These are phyloP conservation scores for Candida labiduridarum DNA, from an alignment of 1,139 yeast species.

Conservation along the genomic window DNA sequence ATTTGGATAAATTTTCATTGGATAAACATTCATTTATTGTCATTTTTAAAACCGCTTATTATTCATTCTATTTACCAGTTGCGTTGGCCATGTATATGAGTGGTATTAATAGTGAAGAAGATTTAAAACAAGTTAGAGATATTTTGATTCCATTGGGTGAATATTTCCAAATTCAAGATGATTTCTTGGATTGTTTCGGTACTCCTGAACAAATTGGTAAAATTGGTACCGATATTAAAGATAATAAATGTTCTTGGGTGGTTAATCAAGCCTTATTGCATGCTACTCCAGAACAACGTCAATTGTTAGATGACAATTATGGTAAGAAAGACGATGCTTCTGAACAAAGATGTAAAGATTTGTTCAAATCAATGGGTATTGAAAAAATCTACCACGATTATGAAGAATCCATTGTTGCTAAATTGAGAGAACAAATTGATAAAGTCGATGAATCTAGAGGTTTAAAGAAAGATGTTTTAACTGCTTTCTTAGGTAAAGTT, in stretches of 20 bases:
- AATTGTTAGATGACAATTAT: conserved; percentile 80
- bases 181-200: conserved; percentile 95
- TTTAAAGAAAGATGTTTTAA: conserved; percentile 81
- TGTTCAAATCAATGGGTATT: conserved; percentile 75
- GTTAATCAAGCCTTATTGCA: conserved; percentile 87
- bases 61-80: conserved; percentile 96
- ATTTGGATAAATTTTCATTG: conserved; percentile 81
- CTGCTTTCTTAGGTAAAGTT: conserved; percentile 83
- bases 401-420: conserved; percentile 75
- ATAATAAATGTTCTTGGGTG: conserved; percentile 98
- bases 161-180: conserved; percentile 99
- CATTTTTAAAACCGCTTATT: conserved; percentile 95
- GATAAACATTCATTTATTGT: conserved; percentile 94
- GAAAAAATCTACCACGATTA: conserved; percentile 73
- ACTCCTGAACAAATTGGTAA: conserved; percentile 97
- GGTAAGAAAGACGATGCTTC: conserved; percentile 76
- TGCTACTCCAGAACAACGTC: conserved; percentile 80
- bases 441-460: conserved; percentile 87
- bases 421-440: conserved; percentile 66
- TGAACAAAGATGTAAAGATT: conserved; percentile 72
- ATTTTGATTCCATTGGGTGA: conserved; percentile 94
- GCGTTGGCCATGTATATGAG: conserved; percentile 95
- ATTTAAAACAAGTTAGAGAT: conserved; percentile 85
- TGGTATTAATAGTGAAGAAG: conserved; percentile 69
- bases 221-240: conserved; percentile 98